These are phyloP conservation scores for Mortierella alpina DNA, from an alignment of 192 early-diverging fungal species.

Conservation along the genomic window DNA sequence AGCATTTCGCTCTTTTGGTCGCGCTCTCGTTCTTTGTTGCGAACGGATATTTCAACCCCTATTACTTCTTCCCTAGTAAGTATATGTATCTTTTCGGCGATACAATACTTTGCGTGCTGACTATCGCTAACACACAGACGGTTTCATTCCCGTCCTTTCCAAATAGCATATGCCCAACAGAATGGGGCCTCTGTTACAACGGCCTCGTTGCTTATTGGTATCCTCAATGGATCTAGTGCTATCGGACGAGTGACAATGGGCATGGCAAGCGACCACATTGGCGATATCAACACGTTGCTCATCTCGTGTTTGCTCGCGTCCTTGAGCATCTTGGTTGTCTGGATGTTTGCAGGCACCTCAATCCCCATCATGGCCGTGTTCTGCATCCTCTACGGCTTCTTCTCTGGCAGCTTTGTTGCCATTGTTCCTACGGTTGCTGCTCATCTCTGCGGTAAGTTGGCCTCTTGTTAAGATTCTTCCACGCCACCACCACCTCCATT, in stretches of 20 bases:
- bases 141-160: neutral
- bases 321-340: conserved; percentile 60
- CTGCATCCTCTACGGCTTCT: conserved; percentile 64
- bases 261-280: conserved; percentile 58
- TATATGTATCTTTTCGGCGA: neutral
- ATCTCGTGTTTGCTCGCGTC: conserved; percentile 56
- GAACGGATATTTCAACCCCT: conserved; percentile 68
- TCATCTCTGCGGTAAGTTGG: conserved; percentile 54
- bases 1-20: conserved; percentile 56
- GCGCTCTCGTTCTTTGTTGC: conserved; percentile 54
- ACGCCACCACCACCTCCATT: neutral
- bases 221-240: conserved; percentile 68
- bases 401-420: conserved; percentile 65
- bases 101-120: neutral
- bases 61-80: conserved; percentile 62
- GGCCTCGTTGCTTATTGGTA: conserved; percentile 60
- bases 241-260: conserved; percentile 67
- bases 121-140: neutral
- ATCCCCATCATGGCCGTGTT: conserved; percentile 53
- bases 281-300: conserved; percentile 70
- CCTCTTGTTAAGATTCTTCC: neutral
- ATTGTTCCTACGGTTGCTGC: conserved; percentile 67
- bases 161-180: conserved; percentile 27
- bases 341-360: conserved; percentile 62
- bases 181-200: conserved; percentile 18